These are phyloP conservation scores for Rhytidhysteron rufulum DNA, from an alignment of 2,329 filamentous ascomycete species.

Conservation along the genomic window DNA sequence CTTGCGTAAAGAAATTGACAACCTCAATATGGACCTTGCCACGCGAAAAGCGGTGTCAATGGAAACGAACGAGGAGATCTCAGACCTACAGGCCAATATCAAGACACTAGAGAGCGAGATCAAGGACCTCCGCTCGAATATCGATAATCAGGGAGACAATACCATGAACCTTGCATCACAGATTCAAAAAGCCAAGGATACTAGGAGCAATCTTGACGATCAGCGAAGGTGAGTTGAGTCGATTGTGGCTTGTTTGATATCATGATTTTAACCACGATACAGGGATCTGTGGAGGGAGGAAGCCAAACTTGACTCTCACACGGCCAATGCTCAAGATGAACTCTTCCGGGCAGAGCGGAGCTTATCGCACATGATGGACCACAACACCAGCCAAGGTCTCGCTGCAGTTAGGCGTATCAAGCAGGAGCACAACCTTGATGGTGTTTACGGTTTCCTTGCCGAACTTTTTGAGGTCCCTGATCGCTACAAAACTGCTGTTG, in stretches of 20 bases:
- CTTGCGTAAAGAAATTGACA: constrained; percentile 74
- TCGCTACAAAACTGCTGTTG: constrained; percentile 80
- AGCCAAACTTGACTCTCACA: constrained; percentile 75
- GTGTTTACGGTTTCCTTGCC: constrained; percentile 87
- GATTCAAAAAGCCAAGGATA: constrained; percentile 72
- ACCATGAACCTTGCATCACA: constrained; percentile 70
- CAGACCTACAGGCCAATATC: constrained; percentile 67
- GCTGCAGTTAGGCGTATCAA: constrained; percentile 83
- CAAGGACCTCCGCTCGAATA: constrained; percentile 62
- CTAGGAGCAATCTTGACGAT: constrained; percentile 74
- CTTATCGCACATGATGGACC: constrained; percentile 82
- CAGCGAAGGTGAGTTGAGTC: no score
- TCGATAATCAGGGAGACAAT: constrained; percentile 75
- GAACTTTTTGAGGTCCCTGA: constrained; percentile 88
- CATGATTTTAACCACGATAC: no score
- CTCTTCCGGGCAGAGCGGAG: constrained; percentile 72
- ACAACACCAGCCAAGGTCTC: constrained; percentile 79
- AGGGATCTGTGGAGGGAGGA: constrained; percentile 77
- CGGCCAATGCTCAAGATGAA: constrained; percentile 72
- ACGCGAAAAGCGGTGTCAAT: constrained; percentile 80
- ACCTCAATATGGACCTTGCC: constrained; percentile 71
- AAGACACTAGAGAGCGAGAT: constrained; percentile 69
- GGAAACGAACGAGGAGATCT: constrained; percentile 80
- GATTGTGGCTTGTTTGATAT: background rate
- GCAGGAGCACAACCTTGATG: constrained; percentile 71